phyloP scores from a whole-genome alignment of 176 grass and related monocot species.

The Bolboschoenus planiculmis region DNA sequence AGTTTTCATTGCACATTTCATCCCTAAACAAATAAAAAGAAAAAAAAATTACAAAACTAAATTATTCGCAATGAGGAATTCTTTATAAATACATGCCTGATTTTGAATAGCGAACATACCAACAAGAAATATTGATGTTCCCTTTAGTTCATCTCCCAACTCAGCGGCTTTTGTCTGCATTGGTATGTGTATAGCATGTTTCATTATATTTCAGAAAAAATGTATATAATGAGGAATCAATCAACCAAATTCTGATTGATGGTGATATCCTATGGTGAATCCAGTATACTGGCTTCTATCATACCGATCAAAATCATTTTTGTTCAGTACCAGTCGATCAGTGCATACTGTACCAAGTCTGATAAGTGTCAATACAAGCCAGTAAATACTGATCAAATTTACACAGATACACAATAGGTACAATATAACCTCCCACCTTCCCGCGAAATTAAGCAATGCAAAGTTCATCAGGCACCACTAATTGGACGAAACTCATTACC shows the following conservation, averaged over 20 bases:
- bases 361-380: neutral
- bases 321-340: neutral
- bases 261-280: neutral
- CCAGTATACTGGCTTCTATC: neutral
- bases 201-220: neutral
- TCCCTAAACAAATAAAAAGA: constrained; percentile 36
- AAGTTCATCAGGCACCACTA: neutral
- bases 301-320: neutral
- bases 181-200: neutral
- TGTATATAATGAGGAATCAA: neutral
- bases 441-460: neutral
- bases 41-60: neutral
- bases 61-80: neutral
- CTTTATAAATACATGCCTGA: neutral
- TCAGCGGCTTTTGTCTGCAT: constrained; percentile 41
- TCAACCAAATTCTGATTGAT: neutral
- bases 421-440: neutral
- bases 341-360: constrained; percentile 2
- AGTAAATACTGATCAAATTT: neutral
- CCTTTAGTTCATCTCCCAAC: constrained; percentile 27
- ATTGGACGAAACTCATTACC: neutral
- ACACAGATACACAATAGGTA: neutral
- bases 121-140: constrained; percentile 52
- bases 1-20: constrained; percentile 69
- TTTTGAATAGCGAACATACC: constrained; percentile 23